Evolutionary conservation across 2,329 filamentous ascomycete genomes (phyloP).

Genomic region (Clarireedia monteithiana): DNA sequence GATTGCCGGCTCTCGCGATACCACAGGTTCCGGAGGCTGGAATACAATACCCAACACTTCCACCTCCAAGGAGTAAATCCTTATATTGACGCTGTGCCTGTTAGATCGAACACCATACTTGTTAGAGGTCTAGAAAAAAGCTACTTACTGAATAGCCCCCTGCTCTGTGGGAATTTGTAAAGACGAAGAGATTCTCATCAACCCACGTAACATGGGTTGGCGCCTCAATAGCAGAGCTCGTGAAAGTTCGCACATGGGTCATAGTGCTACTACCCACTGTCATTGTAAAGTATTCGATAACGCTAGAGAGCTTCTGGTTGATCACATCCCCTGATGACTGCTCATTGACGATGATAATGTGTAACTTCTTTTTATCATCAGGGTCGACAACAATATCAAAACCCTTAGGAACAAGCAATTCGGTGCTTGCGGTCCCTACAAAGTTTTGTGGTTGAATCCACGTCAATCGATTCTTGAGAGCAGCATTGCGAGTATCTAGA

Average conservation of each 20-base stretch:
- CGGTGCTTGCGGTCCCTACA: constrained; percentile 19
- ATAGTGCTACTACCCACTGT: constrained; percentile 21
- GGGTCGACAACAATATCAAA: constrained; percentile 27
- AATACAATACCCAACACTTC: constrained; percentile 28
- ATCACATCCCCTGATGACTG: constrained; percentile 25
- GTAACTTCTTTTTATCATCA: constrained; percentile 13
- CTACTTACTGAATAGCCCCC: constrained; percentile 23
- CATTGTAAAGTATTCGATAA: constrained; percentile 31
- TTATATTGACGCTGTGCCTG: constrained; percentile 16
- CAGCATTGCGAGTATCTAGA: constrained; percentile 22
- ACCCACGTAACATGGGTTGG: constrained; percentile 32
- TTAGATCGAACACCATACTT: constrained; percentile 9
- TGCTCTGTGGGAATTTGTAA: constrained; percentile 31
- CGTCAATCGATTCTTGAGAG: constrained; percentile 17
- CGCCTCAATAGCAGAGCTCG: constrained; percentile 25
- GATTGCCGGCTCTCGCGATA: constrained; percentile 21
- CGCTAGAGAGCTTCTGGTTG: constrained; percentile 26
- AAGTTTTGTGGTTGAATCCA: constrained; percentile 21
- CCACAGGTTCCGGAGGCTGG: constrained; percentile 17
- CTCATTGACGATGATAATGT: constrained; percentile 30
- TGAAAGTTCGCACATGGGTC: constrained; percentile 29
- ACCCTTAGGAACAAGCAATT: constrained; percentile 28
- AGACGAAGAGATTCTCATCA: constrained; percentile 29
- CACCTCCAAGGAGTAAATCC: constrained; percentile 23
- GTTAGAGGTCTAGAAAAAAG: neutral